Conservation (phyloP, 306 rosid species). For the Cicer bijugum region DNA sequence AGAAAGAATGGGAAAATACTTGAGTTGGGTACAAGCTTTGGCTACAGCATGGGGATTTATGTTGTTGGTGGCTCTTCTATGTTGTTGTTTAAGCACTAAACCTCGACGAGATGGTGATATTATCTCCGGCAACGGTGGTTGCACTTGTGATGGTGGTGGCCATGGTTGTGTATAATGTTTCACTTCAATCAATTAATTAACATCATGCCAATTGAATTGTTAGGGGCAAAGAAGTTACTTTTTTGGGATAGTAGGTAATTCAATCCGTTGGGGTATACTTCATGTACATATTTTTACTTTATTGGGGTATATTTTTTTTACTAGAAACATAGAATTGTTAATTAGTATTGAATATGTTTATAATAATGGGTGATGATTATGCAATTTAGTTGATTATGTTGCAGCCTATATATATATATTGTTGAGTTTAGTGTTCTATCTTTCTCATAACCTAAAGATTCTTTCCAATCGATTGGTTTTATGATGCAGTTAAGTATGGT, state of each 20-base stretch:
- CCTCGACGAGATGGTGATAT: constrained; percentile 53
- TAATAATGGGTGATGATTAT: neutral
- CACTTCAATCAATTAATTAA: neutral
- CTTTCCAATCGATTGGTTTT: no score
- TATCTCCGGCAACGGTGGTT: constrained; percentile 52
- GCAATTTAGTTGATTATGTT: neutral
- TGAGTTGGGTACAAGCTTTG: constrained; percentile 66
- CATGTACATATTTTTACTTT: neutral
- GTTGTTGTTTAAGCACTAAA: constrained; percentile 80
- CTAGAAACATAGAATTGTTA: neutral
- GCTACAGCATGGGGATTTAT: constrained; percentile 74
- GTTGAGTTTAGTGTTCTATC: neutral
- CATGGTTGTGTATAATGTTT: constrained; percentile 47
- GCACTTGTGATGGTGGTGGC: constrained; percentile 75
- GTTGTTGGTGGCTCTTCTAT: constrained; percentile 65
- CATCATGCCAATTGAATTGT: no score
- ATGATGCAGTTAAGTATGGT: no score
- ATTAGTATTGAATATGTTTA: neutral
- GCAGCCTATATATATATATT: neutral
- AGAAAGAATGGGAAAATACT: constrained; percentile 45
- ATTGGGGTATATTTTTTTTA: neutral
- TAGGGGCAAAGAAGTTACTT: no score
- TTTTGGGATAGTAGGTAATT: neutral
- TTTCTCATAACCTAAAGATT: no score
- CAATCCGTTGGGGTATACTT: constrained; percentile 11